Percentiles rank a stretch among this genome's conserved stretches.
Conservation (phyloP, 768 basidiomycete genomes). For the Boletus sensibilis region DNA sequence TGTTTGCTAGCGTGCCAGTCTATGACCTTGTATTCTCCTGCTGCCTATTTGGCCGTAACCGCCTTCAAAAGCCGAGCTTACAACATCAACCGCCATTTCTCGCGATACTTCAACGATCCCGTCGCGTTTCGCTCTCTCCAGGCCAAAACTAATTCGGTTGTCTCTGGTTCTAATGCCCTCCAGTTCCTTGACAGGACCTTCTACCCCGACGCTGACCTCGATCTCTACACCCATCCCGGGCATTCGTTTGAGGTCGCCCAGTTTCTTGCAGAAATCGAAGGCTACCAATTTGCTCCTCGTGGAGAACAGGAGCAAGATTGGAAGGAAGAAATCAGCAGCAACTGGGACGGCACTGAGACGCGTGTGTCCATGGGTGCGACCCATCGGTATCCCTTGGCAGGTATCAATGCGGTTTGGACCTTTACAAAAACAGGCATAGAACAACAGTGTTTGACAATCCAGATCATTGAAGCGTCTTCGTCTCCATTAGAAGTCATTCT, state of each 20-base stretch:
- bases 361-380: background rate
- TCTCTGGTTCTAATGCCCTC: slow-evolving; percentile 54
- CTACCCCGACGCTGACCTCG: slow-evolving; percentile 50
- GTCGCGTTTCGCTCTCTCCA: slow-evolving; percentile 46
- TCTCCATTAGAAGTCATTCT: slow-evolving; percentile 37
- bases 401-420: slow-evolving; percentile 17
- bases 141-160: slow-evolving; percentile 41
- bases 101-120: slow-evolving; percentile 36
- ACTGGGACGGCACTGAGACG: slow-evolving; percentile 20
- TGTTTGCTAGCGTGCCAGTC: slow-evolving; percentile 21
- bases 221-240: slow-evolving; percentile 44
- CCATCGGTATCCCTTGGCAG: background rate
- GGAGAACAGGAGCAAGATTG: slow-evolving; percentile 19
- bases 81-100: slow-evolving; percentile 38
- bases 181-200: slow-evolving; percentile 48
- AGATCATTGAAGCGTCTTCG: slow-evolving; percentile 35
- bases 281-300: slow-evolving; percentile 32
- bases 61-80: slow-evolving; percentile 30
- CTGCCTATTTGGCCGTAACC: slow-evolving; percentile 11
- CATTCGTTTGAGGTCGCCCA: slow-evolving; percentile 32
- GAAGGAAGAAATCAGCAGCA: background rate
- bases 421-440: slow-evolving; percentile 20
- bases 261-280: slow-evolving; percentile 34
- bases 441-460: slow-evolving; percentile 31
- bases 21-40: slow-evolving; percentile 21